Percentiles rank a stretch among this genome's conserved stretches.
phyloP scores from a whole-genome alignment of 2,329 filamentous ascomycete species.

The Fusarium compactum region DNA sequence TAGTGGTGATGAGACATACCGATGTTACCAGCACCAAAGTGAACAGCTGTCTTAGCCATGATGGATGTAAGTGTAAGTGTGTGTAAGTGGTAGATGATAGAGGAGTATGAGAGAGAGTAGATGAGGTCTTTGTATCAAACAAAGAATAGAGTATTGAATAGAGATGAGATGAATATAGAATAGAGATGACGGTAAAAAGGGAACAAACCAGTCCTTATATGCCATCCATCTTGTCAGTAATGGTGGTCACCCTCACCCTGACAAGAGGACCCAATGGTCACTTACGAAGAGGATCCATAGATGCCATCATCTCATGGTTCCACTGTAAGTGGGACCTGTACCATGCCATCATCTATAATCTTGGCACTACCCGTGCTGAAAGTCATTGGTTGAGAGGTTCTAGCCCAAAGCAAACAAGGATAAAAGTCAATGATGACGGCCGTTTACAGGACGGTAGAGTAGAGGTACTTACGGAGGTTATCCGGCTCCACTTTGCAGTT shows the following conservation, averaged over 20 bases:
- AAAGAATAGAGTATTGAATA: slow-evolving; percentile 1
- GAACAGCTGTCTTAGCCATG: slow-evolving; percentile 76
- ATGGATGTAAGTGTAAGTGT: slow-evolving; percentile 32
- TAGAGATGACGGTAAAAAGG: slow-evolving; percentile 35
- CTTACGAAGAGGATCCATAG: slow-evolving; percentile 10
- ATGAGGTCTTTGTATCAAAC: neutral
- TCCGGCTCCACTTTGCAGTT: neutral
- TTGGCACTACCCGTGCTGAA: slow-evolving; percentile 1
- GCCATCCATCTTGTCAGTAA: slow-evolving; percentile 18
- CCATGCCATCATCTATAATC: slow-evolving; percentile 5
- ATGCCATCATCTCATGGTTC: slow-evolving; percentile 31
- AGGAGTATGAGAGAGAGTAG: neutral
- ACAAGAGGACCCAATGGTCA: neutral
- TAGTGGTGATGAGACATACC: slow-evolving; percentile 57
- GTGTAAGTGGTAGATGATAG: slow-evolving; percentile 3
- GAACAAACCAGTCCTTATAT: slow-evolving; percentile 43
- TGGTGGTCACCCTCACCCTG: slow-evolving; percentile 6
- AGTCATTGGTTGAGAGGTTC: neutral
- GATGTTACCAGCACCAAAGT: slow-evolving; percentile 90
- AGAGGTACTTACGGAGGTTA: neutral
- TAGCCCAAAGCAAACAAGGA: neutral
- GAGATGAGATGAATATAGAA: slow-evolving; percentile 12
- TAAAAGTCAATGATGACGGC: neutral
- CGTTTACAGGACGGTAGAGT: neutral
- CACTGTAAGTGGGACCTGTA: slow-evolving; percentile 26